A percentile compares a stretch with the other conserved stretches of the same genome.
phyloP scores from a whole-genome alignment of 768 basidiomycete genomes.

The Suillus luteus region DNA sequence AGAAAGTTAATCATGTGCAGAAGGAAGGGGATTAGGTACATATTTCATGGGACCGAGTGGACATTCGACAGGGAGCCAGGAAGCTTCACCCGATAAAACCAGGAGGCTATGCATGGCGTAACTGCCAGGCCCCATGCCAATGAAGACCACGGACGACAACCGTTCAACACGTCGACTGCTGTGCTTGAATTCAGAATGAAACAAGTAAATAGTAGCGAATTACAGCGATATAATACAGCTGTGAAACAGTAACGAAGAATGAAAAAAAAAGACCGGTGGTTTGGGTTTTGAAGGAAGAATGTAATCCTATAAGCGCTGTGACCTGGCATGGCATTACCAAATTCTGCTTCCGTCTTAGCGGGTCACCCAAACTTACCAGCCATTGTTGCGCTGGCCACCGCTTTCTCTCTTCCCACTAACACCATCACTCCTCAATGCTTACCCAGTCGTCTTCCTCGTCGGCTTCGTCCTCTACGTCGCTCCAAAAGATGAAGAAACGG shows the following conservation, averaged over 20 bases:
- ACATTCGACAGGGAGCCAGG: neutral
- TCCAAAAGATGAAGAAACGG: constrained; percentile 36
- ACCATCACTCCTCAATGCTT: constrained; percentile 38
- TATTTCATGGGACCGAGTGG: neutral
- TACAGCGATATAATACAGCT: neutral
- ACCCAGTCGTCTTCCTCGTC: constrained; percentile 30
- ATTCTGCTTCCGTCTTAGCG: constrained; percentile 36
- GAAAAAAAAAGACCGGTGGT: constrained; percentile 4
- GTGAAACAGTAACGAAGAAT: neutral
- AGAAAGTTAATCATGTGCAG: neutral
- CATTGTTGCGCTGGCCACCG: constrained; percentile 45
- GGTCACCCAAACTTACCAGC: constrained; percentile 36
- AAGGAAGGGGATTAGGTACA: neutral
- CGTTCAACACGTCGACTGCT: neutral
- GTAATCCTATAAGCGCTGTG: constrained; percentile 35
- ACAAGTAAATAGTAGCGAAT: neutral
- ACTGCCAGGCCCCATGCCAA: constrained; percentile 3
- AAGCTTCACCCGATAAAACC: constrained; percentile 11
- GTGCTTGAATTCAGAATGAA: neutral
- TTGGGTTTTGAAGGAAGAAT: neutral
- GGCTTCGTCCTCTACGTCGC: constrained; percentile 24
- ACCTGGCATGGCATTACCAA: constrained; percentile 39
- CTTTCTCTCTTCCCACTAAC: constrained; percentile 41
- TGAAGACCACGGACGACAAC: neutral
- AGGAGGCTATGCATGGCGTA: constrained; percentile 11